A percentile compares a stretch with the other conserved stretches of the same genome.
These are phyloP conservation scores for Ogataea salicorniae DNA, from an alignment of 805 yeast species.

Conservation along the genomic window DNA sequence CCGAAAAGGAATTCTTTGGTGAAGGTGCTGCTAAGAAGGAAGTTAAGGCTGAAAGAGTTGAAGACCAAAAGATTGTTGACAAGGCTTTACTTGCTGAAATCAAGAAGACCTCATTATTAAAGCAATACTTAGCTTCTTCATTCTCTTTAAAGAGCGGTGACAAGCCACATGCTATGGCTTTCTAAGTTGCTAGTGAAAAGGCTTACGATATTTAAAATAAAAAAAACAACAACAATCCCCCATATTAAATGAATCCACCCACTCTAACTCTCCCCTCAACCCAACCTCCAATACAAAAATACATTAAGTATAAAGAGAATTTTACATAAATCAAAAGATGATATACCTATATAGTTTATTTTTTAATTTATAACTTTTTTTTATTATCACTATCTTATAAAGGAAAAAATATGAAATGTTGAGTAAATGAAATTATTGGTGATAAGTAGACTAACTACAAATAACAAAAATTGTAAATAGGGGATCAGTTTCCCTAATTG, in stretches of 20 bases:
- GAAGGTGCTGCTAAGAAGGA: constrained; percentile 74
- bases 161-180: constrained; percentile 96
- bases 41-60: constrained; percentile 88
- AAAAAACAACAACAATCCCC: constrained; percentile 1
- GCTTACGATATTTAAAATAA: neutral
- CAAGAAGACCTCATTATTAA: constrained; percentile 95
- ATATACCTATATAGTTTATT: neutral
- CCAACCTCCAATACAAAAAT: too few relatives aligned
- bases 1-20: constrained; percentile 89
- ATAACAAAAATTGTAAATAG: too few relatives aligned
- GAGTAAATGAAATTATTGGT: too few relatives aligned
- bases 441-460: too few relatives aligned
- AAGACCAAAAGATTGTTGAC: constrained; percentile 95
- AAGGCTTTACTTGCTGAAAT: constrained; percentile 87
- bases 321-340: too few relatives aligned
- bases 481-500: neutral
- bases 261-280: too few relatives aligned
- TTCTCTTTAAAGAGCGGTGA: constrained; percentile 98
- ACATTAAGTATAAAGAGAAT: too few relatives aligned
- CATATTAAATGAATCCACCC: neutral
- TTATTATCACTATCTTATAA: too few relatives aligned
- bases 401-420: too few relatives aligned
- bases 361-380: neutral
- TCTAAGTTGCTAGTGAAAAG: constrained; percentile 43
- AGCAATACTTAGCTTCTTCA: constrained; percentile 91